These are phyloP conservation scores for Blastobotrys petasosporus DNA, from an alignment of 1,139 yeast genomes.

Conservation along the genomic window DNA sequence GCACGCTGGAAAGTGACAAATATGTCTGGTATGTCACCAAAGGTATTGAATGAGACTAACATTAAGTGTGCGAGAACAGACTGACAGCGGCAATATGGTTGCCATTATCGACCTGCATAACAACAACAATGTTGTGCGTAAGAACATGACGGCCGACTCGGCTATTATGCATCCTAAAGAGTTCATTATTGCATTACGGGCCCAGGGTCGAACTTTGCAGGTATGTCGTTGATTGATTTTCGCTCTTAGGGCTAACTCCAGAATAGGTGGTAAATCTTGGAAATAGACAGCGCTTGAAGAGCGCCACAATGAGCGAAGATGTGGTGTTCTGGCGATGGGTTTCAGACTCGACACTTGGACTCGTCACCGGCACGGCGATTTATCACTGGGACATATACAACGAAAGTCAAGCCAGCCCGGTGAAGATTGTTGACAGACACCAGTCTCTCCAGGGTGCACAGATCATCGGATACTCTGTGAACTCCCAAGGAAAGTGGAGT, in stretches of 20 bases:
- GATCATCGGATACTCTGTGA: conserved; percentile 85
- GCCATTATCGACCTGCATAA: conserved; percentile 84
- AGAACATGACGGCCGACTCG: conserved; percentile 95
- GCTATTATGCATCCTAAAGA: conserved; percentile 94
- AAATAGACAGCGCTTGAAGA: conserved; percentile 81
- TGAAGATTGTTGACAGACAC: conserved; percentile 76
- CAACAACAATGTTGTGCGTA: conserved; percentile 68
- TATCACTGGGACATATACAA: conserved; percentile 83
- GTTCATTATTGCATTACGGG: conserved; percentile 85
- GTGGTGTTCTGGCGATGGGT: conserved; percentile 97
- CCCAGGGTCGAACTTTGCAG: conserved; percentile 93
- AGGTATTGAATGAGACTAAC: conserved; percentile 1
- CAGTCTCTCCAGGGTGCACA: conserved; percentile 73
- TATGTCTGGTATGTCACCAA: conserved; percentile 49
- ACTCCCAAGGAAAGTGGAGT: conserved; percentile 81
- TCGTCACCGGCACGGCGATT: conserved; percentile 71
- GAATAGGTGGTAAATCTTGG: conserved; percentile 69
- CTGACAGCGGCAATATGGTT: conserved; percentile 70
- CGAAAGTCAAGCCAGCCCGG: conserved; percentile 74
- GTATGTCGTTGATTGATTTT: conserved; percentile 12
- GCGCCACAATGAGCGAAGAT: conserved; percentile 80
- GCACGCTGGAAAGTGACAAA: conserved; percentile 88
- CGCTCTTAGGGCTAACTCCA: background rate
- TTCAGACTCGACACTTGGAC: conserved; percentile 63
- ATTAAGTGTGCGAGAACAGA: conserved; percentile 69